These are phyloP conservation scores for Drechslera avenae DNA, from an alignment of 2,329 filamentous ascomycete genomes.

Conservation along the genomic window DNA sequence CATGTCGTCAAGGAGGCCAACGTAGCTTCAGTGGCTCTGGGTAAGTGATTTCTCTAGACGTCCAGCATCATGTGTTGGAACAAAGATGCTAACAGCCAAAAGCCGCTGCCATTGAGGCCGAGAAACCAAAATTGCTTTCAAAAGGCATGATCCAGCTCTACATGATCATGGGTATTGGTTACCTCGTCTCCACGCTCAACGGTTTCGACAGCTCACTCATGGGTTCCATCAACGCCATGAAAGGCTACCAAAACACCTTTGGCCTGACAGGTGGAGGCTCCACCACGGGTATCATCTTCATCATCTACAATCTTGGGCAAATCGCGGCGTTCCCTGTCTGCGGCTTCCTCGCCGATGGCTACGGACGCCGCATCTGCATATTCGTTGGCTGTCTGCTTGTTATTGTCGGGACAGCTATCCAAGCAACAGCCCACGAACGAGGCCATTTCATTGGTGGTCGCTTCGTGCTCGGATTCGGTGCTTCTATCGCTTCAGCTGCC, in stretches of 20 bases:
- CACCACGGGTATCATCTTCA: conserved; percentile 56
- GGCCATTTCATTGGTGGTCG: conserved; percentile 59
- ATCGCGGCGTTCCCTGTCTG: conserved; percentile 57
- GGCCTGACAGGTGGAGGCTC: conserved; percentile 55
- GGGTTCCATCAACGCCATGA: conserved; percentile 61
- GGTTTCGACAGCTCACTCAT: conserved; percentile 48
- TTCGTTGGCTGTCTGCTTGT: conserved; percentile 61
- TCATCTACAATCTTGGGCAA: conserved; percentile 56
- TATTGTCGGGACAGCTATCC: conserved; percentile 58
- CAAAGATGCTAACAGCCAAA: conserved; percentile 9
- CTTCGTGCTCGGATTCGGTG: conserved; percentile 55
- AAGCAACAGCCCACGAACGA: conserved; percentile 54
- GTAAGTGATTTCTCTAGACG: conserved; percentile 14
- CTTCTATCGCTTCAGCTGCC: conserved; percentile 61
- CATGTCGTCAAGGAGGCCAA: conserved; percentile 36
- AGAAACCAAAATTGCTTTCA: conserved; percentile 39
- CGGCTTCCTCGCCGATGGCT: conserved; percentile 48
- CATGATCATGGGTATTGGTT: conserved; percentile 42
- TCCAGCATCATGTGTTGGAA: neutral
- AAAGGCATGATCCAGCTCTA: conserved; percentile 41
- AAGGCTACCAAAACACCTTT: conserved; percentile 57
- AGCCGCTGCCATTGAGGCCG: conserved; percentile 42
- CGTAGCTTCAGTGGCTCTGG: conserved; percentile 39
- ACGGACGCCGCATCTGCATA: conserved; percentile 61
- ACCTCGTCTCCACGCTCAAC: conserved; percentile 44